Base-by-base conservation (phyloP, 78 protist species). In the Parvularia atlantis region DNA sequence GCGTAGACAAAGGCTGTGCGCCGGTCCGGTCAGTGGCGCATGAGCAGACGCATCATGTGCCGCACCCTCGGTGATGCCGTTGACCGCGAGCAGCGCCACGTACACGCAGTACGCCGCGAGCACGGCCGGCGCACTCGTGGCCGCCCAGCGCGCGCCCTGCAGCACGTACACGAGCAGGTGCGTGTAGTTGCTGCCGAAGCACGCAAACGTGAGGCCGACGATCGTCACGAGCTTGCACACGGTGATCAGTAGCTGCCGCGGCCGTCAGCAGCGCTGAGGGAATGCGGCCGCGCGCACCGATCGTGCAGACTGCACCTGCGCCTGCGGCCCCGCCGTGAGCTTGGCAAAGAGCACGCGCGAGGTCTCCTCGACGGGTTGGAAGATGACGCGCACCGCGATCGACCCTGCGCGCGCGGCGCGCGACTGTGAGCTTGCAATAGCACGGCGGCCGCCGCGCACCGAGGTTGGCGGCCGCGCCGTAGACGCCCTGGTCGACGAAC, bases 1-100 rank as follows among this genome's bases (percentile, higher is more conserved):
- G 19, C 46, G 46, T 41, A 9, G 46, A 53, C 37, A 22, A 68
- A 73, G 11, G 78, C 66, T 67, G n/a, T n/a, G n/a, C n/a, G n/a
- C n/a, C n/a, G n/a, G n/a, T n/a, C n/a, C n/a, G n/a, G n/a, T n/a
- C n/a, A n/a, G n/a, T n/a, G n/a, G n/a, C n/a, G n/a, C n/a, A n/a
- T n/a, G n/a, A n/a, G n/a, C n/a, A n/a, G n/a, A n/a, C n/a, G n/a
- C n/a, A n/a, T n/a, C n/a, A n/a, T n/a, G n/a, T n/a, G n/a, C n/a
- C n/a, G n/a, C n/a, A n/a, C n/a, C n/a, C n/a, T 73, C 78, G 59
- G 10, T 9, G 11, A 73, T 2, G 19, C 78, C 78, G 46, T 73
- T 73, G 35, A 73, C 1, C 17, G 54, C 73, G n/a, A 73, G 1
- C 28, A 73, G 14, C 57, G 30, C 20, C 19, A 73, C 26, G 4